Evolutionary conservation across 306 rosid genomes (phyloP).

Genomic region (Quercus berberidifolia): DNA sequence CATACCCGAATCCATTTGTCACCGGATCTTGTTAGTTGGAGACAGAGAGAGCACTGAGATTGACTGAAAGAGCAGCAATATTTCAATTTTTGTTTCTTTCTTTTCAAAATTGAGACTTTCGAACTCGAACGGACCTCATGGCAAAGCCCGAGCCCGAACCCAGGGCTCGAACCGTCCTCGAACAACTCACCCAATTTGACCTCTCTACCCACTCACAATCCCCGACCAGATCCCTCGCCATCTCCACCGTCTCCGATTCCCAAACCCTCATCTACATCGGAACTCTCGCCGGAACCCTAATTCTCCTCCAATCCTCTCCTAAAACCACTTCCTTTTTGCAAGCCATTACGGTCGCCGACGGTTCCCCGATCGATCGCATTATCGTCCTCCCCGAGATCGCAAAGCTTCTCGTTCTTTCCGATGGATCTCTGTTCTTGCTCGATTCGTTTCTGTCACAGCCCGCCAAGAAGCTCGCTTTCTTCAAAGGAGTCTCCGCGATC

Average conservation of each 20-base stretch:
- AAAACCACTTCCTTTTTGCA: slow-evolving; percentile 23
- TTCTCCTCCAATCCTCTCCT: slow-evolving; percentile 38
- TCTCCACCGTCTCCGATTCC: slow-evolving; percentile 41
- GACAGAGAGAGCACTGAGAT: no score
- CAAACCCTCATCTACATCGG: slow-evolving; percentile 53
- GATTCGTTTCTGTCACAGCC: slow-evolving; percentile 57
- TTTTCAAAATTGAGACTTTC: no score
- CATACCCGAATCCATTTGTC: no score
- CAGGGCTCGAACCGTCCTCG: slow-evolving; percentile 62
- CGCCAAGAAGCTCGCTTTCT: slow-evolving; percentile 46
- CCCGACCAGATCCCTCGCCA: slow-evolving; percentile 59
- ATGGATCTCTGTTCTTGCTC: slow-evolving; percentile 61
- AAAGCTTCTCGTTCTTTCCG: slow-evolving; percentile 60
- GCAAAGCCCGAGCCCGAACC: slow-evolving; percentile 50
- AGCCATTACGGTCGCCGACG: slow-evolving; percentile 46
- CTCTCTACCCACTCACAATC: slow-evolving; percentile 48
- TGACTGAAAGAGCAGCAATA: no score
- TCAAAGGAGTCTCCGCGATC: slow-evolving; percentile 57
- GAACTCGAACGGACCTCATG: slow-evolving; percentile 27
- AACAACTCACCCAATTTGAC: slow-evolving; percentile 64
- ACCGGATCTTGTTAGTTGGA: no score
- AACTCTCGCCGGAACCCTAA: slow-evolving; percentile 62
- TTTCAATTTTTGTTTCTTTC: no score
- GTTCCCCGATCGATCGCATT: slow-evolving; percentile 46
- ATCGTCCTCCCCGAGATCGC: slow-evolving; percentile 50